Base-by-base conservation (phyloP, 2,329 filamentous ascomycete genomes). In the Pleoardoris graminearum region DNA sequence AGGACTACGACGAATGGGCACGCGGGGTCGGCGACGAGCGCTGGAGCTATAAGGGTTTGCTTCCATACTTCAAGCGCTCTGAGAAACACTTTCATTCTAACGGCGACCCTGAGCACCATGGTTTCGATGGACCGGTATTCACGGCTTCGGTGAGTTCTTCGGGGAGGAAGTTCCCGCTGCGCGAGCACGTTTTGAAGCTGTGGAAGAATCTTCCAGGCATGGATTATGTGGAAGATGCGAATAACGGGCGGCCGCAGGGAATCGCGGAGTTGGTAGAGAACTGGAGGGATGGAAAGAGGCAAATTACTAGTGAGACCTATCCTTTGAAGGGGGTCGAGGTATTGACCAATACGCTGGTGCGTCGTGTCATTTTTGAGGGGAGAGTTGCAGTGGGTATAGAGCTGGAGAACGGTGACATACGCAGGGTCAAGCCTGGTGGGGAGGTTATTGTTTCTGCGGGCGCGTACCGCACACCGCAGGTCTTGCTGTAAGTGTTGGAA, bases 371-470 rank as follows among this genome's bases (percentile, higher is more conserved):
- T 16, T 27, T 63, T 4, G 21, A 59, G 7, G 42, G 48, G 2
- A 52, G 61, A 5, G 39, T 51, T 19, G 60, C 58, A 1, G 53
- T 53, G 1, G 64, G 60, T 14, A 57, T 66, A 3, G 59, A 65
- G 43, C 29, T 57, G 3, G 54, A 17, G 1, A 51, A 50, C 39
- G 61, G 60, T 17, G 39, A 55, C 30, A 58, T 22, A 16, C 50
- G 37, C 29, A 29, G 43, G 17, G 29, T 54, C 4, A 56, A 55
- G 14, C 17, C 33, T 6, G 48, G 41, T 7, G 62, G 62, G 4
- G 51, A 73, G 51, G 62, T 71, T n/a, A 57, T 72, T 29, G 30
- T 72, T 0, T 60, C 62, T n/a, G 61, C 67, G 22, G 69, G 69
- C 10, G 57, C 67, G 2, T 63, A 70, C 33, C 53, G 60, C 23